Base-by-base conservation (phyloP, 2,329 filamentous ascomycete species). In the Fusarium udum region DNA sequence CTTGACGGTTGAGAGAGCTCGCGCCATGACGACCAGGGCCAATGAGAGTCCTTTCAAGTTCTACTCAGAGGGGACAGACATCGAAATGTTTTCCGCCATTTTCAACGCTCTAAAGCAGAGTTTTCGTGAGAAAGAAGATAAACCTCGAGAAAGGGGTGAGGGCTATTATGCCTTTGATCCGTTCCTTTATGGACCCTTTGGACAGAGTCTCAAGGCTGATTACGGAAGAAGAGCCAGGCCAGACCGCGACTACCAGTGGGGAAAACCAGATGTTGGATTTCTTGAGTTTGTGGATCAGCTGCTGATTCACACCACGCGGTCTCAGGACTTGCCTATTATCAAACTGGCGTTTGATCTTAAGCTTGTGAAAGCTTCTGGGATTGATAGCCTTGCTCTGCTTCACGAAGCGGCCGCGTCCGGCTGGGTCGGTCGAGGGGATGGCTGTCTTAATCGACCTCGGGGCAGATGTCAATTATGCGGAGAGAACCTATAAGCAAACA, bases 401-500 rank as follows among this genome's bases (percentile, higher is more conserved):
- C 48, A 52, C 16, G 48, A 52, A 34, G 48, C 48, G 16, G 32
- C 48, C 26, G 48, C 12, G 26, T 15, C 32, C 15, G 48, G 31
- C 1, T 52, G 48, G 48, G 48, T 36, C 48, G 48, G 48, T 36
- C 48, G 48, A 52, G 32, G 48, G 48, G 0, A 52, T 52, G 48
- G 13, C 48, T 15, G 16, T 16, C 12, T 20, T 52, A n/a, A 52
- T 52, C 9, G 32, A 3, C 48, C 31, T 52, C 6, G 48, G 48
- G 6, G n/a, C n/a, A 6, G 48, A 52, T 26, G 32, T 20, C 32
- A 52, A 52, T 14, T 15, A 52, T 22, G 31, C n/a, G 3, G 12
- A 24, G 6, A 52, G 16, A 36, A 4, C 0, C 0, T 24, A 6
- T 4, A 18, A 13, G 12, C n/a, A 52, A 26, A 52, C 48, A 1